Percentiles rank a stretch among this genome's conserved stretches.
Evolutionary conservation across 768 basidiomycete species (phyloP).

Genomic region (Hortiboletus flavorubellus): DNA sequence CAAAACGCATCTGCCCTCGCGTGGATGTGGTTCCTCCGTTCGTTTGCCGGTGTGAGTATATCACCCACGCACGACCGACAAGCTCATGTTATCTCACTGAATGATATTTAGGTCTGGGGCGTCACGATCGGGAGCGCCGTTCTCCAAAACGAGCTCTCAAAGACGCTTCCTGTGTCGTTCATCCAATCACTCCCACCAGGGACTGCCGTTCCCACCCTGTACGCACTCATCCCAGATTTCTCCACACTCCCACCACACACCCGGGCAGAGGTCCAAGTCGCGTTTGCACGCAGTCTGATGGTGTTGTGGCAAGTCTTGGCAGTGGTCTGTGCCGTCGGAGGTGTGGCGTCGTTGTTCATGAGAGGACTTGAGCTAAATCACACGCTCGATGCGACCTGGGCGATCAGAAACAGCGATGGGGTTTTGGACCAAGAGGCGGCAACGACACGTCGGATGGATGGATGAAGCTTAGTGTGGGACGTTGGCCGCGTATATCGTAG

Average conservation of each 20-base stretch:
- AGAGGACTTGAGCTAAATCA: conserved; percentile 6
- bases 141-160: conserved; percentile 48
- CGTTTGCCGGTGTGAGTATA: conserved; percentile 25
- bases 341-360: conserved; percentile 18
- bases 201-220: conserved; percentile 28
- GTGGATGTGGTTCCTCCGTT: conserved; percentile 34
- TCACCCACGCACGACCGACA: no score
- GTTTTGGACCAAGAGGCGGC: background rate
- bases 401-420: background rate
- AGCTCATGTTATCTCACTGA: background rate
- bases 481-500: background rate
- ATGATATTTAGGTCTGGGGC: conserved; percentile 43
- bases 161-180: conserved; percentile 40
- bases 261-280: conserved; percentile 34
- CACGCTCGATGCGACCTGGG: conserved; percentile 10
- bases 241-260: conserved; percentile 33
- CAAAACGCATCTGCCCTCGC: conserved; percentile 39
- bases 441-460: background rate
- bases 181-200: conserved; percentile 23
- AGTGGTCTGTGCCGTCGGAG: conserved; percentile 31
- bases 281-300: conserved; percentile 39
- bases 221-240: conserved; percentile 45
- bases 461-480: background rate
- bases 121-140: conserved; percentile 48
- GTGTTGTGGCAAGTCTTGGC: conserved; percentile 44